These are phyloP conservation scores for Samsoniella hepiali DNA, from an alignment of 2,329 filamentous ascomycete species.

Conservation along the genomic window DNA sequence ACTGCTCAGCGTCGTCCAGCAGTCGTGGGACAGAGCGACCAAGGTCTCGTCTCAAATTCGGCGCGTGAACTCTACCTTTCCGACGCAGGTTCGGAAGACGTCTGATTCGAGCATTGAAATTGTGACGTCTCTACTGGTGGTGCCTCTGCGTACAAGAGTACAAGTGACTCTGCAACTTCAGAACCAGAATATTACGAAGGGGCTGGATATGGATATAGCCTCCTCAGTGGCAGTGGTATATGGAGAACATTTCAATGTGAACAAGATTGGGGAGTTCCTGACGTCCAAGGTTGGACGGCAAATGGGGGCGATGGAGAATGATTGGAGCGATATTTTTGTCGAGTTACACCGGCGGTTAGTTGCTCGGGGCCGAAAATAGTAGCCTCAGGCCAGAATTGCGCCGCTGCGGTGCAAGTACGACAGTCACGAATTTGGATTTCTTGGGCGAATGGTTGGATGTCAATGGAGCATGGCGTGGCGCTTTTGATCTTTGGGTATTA, in stretches of 20 bases:
- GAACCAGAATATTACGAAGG: constrained; percentile 42
- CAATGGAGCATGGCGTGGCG: constrained; percentile 1
- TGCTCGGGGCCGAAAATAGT: constrained; percentile 51
- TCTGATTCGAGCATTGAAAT: constrained; percentile 64
- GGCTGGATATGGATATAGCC: constrained; percentile 52
- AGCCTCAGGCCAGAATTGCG: neutral
- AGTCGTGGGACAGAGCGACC: constrained; percentile 63
- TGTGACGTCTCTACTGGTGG: constrained; percentile 59
- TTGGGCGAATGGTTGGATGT: constrained; percentile 4
- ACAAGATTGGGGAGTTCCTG: constrained; percentile 72
- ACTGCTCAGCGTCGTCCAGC: constrained; percentile 58
- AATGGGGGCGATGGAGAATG: constrained; percentile 34
- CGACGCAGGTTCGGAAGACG: constrained; percentile 60
- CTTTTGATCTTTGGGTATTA: neutral
- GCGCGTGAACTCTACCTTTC: constrained; percentile 60
- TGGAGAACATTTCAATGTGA: constrained; percentile 72
- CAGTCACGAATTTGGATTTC: neutral
- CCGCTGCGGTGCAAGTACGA: neutral
- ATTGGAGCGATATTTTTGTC: constrained; percentile 54
- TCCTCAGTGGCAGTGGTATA: constrained; percentile 65
- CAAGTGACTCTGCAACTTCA: constrained; percentile 58
- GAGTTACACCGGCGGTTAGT: constrained; percentile 55
- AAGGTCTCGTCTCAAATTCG: constrained; percentile 58
- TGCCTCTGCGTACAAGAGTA: constrained; percentile 65
- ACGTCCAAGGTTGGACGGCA: constrained; percentile 48